phyloP scores from a whole-genome alignment of 73 alveolate genomes.

The Tetrahymena thermophila region DNA sequence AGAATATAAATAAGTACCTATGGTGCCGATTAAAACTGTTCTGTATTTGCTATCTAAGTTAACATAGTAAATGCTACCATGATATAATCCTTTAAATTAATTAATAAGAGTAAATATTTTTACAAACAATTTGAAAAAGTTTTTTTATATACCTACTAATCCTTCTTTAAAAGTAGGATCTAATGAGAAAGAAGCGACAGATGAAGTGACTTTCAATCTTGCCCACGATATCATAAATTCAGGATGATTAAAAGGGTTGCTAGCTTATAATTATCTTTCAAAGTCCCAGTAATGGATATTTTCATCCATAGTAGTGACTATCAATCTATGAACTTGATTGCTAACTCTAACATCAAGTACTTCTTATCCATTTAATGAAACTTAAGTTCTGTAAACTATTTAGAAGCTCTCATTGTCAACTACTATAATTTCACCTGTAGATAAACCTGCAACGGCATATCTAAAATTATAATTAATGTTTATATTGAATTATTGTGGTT shows the following conservation, averaged over 20 bases:
- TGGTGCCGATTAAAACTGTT: background rate
- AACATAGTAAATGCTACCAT: slow-evolving; percentile 14
- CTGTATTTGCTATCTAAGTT: slow-evolving; percentile 5
- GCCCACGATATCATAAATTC: slow-evolving; percentile 27
- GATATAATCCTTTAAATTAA: background rate
- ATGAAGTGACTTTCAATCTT: slow-evolving; percentile 3
- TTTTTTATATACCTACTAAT: background rate
- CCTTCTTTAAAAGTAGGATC: slow-evolving; percentile 18
- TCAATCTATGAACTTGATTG: background rate
- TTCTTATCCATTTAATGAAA: slow-evolving; percentile 3
- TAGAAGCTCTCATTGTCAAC: slow-evolving; percentile 24
- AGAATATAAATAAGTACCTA: background rate
- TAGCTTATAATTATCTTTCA: background rate
- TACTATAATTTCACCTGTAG: slow-evolving; percentile 19
- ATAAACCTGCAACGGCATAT: slow-evolving; percentile 3
- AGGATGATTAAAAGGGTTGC: background rate
- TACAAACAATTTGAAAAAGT: background rate
- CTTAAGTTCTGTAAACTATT: slow-evolving; percentile 4
- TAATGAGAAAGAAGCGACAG: slow-evolving; percentile 1
- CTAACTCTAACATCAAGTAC: slow-evolving; percentile 17
- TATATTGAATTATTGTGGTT: background rate
- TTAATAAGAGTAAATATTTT: background rate
- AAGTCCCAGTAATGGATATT: slow-evolving; percentile 15
- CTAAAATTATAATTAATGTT: background rate
- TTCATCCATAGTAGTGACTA: slow-evolving; percentile 9